Evolutionary conservation across 2,329 filamentous ascomycete genomes (phyloP).

Genomic region (Acephala macrosclerotiorum): DNA sequence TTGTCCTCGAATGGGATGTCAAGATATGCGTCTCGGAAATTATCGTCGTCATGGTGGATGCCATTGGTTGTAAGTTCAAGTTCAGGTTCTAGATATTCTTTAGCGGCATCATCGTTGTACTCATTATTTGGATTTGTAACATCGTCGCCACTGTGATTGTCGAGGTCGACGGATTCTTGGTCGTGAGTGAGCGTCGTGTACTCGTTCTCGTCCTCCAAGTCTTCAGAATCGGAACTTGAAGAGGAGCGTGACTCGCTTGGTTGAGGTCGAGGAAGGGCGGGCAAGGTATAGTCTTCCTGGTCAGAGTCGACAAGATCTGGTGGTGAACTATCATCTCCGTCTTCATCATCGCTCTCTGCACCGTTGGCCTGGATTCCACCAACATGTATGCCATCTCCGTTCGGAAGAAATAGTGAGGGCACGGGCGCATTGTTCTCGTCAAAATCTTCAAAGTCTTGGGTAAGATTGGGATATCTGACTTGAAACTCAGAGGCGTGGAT

Average conservation of each 20-base stretch:
- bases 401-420: neutral
- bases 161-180: constrained; percentile 19
- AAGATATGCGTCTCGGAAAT: neutral
- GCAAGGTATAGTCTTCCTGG: constrained; percentile 9
- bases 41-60: neutral
- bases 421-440: neutral
- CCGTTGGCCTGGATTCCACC: neutral
- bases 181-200: constrained; percentile 13
- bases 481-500: neutral
- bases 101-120: neutral
- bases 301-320: neutral
- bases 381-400: neutral
- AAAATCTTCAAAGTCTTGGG: neutral
- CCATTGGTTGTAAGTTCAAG: neutral
- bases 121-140: neutral
- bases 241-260: neutral
- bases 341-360: neutral
- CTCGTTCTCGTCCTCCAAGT: constrained; percentile 13
- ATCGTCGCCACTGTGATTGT: neutral
- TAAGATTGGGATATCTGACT: neutral
- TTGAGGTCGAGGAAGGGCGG: neutral
- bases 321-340: neutral
- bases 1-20: neutral
- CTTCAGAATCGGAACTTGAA: neutral
- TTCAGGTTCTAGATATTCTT: neutral